Evolutionary conservation across 2,329 filamentous ascomycete genomes (phyloP).

Genomic region (Colletotrichum lentis): DNA sequence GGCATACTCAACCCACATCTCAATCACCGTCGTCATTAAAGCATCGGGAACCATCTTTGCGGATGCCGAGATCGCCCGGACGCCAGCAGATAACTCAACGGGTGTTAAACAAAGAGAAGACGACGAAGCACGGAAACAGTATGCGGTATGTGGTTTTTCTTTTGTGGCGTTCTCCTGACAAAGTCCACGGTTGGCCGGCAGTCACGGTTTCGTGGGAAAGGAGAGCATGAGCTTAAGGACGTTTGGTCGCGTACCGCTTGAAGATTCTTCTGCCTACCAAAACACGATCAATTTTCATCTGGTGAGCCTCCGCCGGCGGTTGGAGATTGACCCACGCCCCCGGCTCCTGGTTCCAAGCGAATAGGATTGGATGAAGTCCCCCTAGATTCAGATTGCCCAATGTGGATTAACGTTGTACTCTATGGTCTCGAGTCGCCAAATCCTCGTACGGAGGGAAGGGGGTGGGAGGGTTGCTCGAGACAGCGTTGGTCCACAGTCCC

Average conservation of each 20-base stretch:
- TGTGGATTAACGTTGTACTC: slow-evolving; percentile 25
- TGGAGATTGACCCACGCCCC: neutral
- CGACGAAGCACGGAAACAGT: no score
- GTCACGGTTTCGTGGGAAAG: neutral
- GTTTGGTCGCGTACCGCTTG: neutral
- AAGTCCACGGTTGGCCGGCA: no score
- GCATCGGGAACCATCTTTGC: slow-evolving; percentile 23
- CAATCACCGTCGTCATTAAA: slow-evolving; percentile 27
- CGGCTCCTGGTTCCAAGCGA: no score
- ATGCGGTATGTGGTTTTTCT: neutral
- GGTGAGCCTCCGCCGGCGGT: neutral
- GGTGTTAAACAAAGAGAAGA: neutral
- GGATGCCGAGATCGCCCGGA: slow-evolving; percentile 2
- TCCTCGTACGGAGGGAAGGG: neutral
- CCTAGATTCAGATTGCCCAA: neutral
- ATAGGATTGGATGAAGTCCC: no score
- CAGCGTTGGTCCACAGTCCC: slow-evolving; percentile 7
- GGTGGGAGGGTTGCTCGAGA: neutral
- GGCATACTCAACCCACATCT: slow-evolving; percentile 35
- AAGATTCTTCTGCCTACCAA: neutral
- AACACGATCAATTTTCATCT: neutral
- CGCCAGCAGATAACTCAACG: neutral
- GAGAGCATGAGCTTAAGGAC: neutral
- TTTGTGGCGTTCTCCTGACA: no score
- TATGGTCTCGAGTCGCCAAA: neutral